phyloP scores from a whole-genome alignment of 352 stramenopile genomes.

The Globisporangium solare region DNA sequence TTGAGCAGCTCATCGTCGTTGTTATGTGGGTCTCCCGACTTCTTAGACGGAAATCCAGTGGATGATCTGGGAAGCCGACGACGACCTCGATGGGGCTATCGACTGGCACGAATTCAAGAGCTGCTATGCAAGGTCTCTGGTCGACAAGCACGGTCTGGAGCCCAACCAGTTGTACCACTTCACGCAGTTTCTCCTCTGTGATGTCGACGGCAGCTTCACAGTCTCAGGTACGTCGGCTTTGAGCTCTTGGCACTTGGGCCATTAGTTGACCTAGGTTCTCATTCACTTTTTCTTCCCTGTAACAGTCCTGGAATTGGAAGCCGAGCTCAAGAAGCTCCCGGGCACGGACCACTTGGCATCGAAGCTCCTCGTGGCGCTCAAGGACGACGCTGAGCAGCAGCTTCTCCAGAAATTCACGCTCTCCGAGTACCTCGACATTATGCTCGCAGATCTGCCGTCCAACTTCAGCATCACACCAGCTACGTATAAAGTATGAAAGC shows the following conservation, averaged over 20 bases:
- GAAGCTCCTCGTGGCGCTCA: slow-evolving; percentile 34
- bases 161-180: slow-evolving; percentile 92
- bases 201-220: slow-evolving; percentile 80
- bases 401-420: slow-evolving; percentile 43
- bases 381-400: slow-evolving; percentile 36
- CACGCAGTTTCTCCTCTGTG: slow-evolving; percentile 94
- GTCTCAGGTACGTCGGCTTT: slow-evolving; percentile 62
- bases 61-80: slow-evolving; percentile 97
- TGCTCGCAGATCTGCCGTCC: slow-evolving; percentile 31
- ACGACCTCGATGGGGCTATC: slow-evolving; percentile 90
- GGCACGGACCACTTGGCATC: slow-evolving; percentile 33
- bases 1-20: background rate
- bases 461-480: slow-evolving; percentile 17
- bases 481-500: background rate
- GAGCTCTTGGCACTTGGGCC: background rate
- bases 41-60: slow-evolving; percentile 87
- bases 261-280: background rate
- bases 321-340: slow-evolving; percentile 42
- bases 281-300: background rate
- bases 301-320: slow-evolving; percentile 39
- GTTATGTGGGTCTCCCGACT: background rate
- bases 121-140: slow-evolving; percentile 89
- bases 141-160: slow-evolving; percentile 90
- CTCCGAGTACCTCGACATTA: slow-evolving; percentile 43
- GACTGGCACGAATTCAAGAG: slow-evolving; percentile 92